Evolutionary conservation across 352 stramenopile species (phyloP), one percentile per base, ranked within the genome.

Genomic region (Globisporangium megalacanthum): DNA sequence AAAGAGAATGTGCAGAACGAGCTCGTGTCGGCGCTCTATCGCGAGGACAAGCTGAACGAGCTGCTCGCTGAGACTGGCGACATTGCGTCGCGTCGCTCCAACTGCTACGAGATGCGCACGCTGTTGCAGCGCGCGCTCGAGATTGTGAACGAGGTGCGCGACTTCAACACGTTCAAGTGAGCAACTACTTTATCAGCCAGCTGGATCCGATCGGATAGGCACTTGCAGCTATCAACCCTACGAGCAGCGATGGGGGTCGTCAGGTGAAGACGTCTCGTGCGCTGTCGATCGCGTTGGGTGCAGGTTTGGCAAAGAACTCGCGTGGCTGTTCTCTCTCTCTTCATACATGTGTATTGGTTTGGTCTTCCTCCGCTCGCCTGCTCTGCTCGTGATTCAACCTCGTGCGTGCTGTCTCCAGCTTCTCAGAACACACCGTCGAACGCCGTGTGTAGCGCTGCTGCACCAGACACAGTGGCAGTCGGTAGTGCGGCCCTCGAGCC

Each of bases 1-100:
- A 98, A 98, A 70, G 94, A 99, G 65, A 97, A 97, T 47, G 86
- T 99, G 58, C 96, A 99, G 73, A 99, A 98, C 75, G 95, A 99
- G 70, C 77, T 99, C 35, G 94, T 99, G 17, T 95, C 87, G 41
- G 90, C 96, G 55, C 75, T 99, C 25, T 99, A 99, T 71, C 92
- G 95, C 33, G 97, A 99, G 64, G 88, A 97, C 53, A 91, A 98
- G 62, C 81, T 99, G n/a, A 82, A 70, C 25, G 91, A 97, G 63
- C 76, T 99, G 54, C 89, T 99, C 75, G 89, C 94, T 47, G 95
- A 98, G 73, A 96, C 93, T 0, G 79, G 86, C 31, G 96, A 99
- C 79, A 96, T 99, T 68, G 95, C 95, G 0, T 77, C 89, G 47
- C 81, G 96, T 42, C 93, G 97, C 59, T 85, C 89, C 56, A 98